Evolutionary conservation across 129 eudicot genomes (phyloP), one percentile per base, ranked within the genome.

Genomic region (Daucus carota): DNA sequence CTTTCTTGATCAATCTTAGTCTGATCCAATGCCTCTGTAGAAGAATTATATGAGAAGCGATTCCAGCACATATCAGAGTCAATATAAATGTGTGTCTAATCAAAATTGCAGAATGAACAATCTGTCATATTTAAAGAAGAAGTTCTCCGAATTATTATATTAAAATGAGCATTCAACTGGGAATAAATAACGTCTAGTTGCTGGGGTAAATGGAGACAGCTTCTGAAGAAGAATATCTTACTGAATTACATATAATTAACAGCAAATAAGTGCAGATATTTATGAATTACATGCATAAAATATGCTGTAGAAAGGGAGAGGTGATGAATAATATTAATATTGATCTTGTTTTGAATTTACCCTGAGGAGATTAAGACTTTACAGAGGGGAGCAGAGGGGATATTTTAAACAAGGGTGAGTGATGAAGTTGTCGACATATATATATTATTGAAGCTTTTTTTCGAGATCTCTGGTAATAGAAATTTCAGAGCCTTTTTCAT

Each of bases 181-280:
- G 73, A 75, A 52, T 75, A 77, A 74, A 84, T 67, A 85, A 73
- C 72, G 73, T 84, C 68, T 38, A 83, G 76, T 88, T 89, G 97
- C 97, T 85, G 92, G 90, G 60, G 78, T 33, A 84, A 76, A 83
- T 81, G 81, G 97, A 88, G 97, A 86, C 97, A 85, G 80, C 84
- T 46, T 80, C 72, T 80, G 72, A 70, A 69, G 72, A 75, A 57
- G 84, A 62, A 85, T 69, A 71, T 75, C 77, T 70, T 70, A 79
- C 74, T 42, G 18, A 71, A 80, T 75, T 69, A 50, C 83, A 59
- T 69, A 60, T 9, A 54, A 57, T 0, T 22, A 70, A 11, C 60
- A 47, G 36, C 40, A 40, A 46, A 16, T 59, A 36, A 46, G 38
- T 68, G 36, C 28, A 29, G 48, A 36, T 20, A 60, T 46, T 48